These are phyloP conservation scores for Tricholoma bakamatsutake DNA, from an alignment of 768 basidiomycete species.

Conservation along the genomic window DNA sequence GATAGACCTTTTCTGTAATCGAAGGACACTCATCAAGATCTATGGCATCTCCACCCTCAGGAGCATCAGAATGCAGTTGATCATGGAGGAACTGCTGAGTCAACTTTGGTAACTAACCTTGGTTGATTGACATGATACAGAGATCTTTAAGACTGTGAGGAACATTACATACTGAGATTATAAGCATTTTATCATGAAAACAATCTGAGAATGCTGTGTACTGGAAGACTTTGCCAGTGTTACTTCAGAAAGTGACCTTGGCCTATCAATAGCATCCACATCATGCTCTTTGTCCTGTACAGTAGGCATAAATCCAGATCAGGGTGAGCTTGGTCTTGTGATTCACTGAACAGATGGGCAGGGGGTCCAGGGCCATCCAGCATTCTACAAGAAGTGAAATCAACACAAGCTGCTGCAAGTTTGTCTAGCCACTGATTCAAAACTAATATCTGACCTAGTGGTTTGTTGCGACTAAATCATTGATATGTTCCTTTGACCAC, in stretches of 20 bases:
- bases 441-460: not conserved
- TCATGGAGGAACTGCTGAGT: slow-evolving; percentile 3
- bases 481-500: no score
- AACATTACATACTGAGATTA: slow-evolving; percentile 7
- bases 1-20: slow-evolving; percentile 16
- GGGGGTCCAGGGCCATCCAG: not conserved
- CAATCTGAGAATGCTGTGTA: not conserved
- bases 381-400: no score
- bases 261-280: not conserved
- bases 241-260: not conserved
- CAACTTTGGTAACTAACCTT: not conserved
- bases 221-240: not conserved
- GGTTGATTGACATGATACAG: not conserved
- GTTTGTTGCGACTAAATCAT: no score
- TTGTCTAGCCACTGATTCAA: not conserved
- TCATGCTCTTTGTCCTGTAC: not conserved
- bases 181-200: not conserved
- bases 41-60: not conserved
- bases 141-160: slow-evolving; percentile 15
- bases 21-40: not conserved
- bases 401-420: no score
- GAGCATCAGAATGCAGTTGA: slow-evolving; percentile 12
- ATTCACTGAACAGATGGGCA: not conserved
- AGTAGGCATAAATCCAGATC: not conserved
- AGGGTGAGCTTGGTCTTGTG: not conserved